Evolutionary conservation across 345 rosid genomes (phyloP).

Genomic region (Moringa oleifera): DNA sequence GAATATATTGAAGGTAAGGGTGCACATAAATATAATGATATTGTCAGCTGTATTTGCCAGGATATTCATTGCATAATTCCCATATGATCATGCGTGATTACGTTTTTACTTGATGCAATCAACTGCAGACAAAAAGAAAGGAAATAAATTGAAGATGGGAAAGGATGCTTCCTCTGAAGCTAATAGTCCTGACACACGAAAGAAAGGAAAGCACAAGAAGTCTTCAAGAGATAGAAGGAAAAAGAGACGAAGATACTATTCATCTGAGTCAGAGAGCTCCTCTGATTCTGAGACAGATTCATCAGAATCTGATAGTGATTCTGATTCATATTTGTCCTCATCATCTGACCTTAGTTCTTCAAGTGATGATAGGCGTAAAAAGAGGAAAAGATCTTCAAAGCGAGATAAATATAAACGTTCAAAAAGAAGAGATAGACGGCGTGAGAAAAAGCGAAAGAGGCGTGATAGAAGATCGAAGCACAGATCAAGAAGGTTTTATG

Average conservation of each 20-base stretch:
- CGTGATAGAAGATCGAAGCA: constrained; percentile 69
- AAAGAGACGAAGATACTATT: constrained; percentile 63
- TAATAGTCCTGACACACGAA: constrained; percentile 34
- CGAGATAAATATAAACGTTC: constrained; percentile 65
- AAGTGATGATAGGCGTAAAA: constrained; percentile 77
- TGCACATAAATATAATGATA: constrained; percentile 2
- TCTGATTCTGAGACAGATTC: constrained; percentile 70
- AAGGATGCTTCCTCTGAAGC: constrained; percentile 43
- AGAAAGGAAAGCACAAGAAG: constrained; percentile 63
- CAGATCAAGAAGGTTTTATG: constrained; percentile 67
- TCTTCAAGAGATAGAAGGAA: constrained; percentile 67
- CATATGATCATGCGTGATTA: background rate
- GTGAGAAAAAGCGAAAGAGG: constrained; percentile 64
- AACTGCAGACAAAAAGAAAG: constrained; percentile 50
- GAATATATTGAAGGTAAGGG: constrained; percentile 56
- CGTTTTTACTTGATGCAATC: constrained; percentile 2
- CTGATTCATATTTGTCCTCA: constrained; percentile 55
- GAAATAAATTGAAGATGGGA: constrained; percentile 36
- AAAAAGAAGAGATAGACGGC: constrained; percentile 69
- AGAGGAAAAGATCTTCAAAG: constrained; percentile 73
- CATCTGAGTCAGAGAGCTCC: constrained; percentile 82
- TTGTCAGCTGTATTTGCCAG: background rate
- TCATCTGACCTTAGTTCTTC: constrained; percentile 84
- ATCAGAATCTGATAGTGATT: constrained; percentile 76
- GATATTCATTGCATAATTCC: background rate